Conservation (phyloP, 1,139 yeast genomes). For the Diutina pseudorugosa region DNA sequence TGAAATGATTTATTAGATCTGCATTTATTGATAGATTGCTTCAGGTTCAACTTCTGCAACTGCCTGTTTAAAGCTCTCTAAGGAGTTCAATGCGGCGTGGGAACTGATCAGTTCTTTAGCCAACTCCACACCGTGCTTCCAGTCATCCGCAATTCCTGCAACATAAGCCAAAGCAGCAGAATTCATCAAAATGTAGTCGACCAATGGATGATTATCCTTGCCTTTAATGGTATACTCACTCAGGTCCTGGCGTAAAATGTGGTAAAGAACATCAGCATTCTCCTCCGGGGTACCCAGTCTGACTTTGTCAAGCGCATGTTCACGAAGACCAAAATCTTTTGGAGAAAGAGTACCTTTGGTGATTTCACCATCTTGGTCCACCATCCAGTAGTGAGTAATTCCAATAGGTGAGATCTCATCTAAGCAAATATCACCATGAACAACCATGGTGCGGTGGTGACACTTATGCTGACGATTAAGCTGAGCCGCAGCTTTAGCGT, state of each 20-base stretch:
- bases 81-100: slow-evolving; percentile 53
- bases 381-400: slow-evolving; percentile 65
- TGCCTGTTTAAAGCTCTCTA: slow-evolving; percentile 44
- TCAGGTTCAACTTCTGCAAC: background rate
- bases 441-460: slow-evolving; percentile 62
- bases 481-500: slow-evolving; percentile 66
- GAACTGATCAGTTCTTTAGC: slow-evolving; percentile 58
- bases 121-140: slow-evolving; percentile 65
- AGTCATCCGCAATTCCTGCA: slow-evolving; percentile 51
- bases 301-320: slow-evolving; percentile 56
- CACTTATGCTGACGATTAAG: slow-evolving; percentile 32
- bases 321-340: slow-evolving; percentile 66
- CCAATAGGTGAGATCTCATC: slow-evolving; percentile 94
- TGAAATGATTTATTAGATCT: too few relatives aligned
- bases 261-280: slow-evolving; percentile 55
- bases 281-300: slow-evolving; percentile 78
- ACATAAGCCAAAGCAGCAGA: slow-evolving; percentile 79
- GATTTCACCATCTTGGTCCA: slow-evolving; percentile 34
- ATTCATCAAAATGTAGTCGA: slow-evolving; percentile 80
- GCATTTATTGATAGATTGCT: background rate
- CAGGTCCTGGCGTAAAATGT: slow-evolving; percentile 44
- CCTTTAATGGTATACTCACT: slow-evolving; percentile 23
- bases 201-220: slow-evolving; percentile 42
- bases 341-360: slow-evolving; percentile 35
- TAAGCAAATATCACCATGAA: slow-evolving; percentile 81